Evolutionary conservation across 345 rosid genomes (phyloP).

Genomic region (Ceriops zippeliana): DNA sequence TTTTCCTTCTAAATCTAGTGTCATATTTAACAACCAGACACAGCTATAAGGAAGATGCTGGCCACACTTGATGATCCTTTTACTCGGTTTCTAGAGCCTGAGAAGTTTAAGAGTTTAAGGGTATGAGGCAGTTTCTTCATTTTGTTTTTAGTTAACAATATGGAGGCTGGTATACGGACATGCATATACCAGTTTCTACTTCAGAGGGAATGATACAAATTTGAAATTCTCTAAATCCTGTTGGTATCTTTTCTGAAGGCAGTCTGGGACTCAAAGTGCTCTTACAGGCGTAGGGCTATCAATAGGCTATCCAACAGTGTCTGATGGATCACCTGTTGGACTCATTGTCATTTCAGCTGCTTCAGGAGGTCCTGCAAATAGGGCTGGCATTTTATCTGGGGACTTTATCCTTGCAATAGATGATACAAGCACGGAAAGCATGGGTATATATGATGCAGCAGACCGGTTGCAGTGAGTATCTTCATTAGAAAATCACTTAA

Average conservation of each 20-base stretch:
- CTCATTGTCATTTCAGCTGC: slow-evolving; percentile 81
- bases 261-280: slow-evolving; percentile 97
- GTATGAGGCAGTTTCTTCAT: slow-evolving; percentile 42
- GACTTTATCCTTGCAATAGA: slow-evolving; percentile 74
- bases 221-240: slow-evolving; percentile 24
- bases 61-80: slow-evolving; percentile 91
- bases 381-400: slow-evolving; percentile 74
- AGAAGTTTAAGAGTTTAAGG: slow-evolving; percentile 85
- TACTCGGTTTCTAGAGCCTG: slow-evolving; percentile 91
- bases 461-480: slow-evolving; percentile 74
- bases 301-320: slow-evolving; percentile 71
- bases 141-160: slow-evolving; percentile 6
- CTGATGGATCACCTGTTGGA: slow-evolving; percentile 55
- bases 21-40: slow-evolving; percentile 47
- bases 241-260: slow-evolving; percentile 67
- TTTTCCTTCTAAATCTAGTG: slow-evolving; percentile 8
- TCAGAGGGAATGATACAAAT: background rate
- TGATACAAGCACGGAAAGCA: slow-evolving; percentile 55
- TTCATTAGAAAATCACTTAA: background rate
- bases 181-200: slow-evolving; percentile 5
- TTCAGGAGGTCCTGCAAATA: slow-evolving; percentile 89
- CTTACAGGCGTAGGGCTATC: slow-evolving; percentile 93
- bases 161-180: slow-evolving; percentile 3
- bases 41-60: slow-evolving; percentile 84
- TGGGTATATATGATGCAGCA: slow-evolving; percentile 92